Base-by-base conservation (phyloP, 495 filamentous ascomycete genomes). In the Halenospora varia region DNA sequence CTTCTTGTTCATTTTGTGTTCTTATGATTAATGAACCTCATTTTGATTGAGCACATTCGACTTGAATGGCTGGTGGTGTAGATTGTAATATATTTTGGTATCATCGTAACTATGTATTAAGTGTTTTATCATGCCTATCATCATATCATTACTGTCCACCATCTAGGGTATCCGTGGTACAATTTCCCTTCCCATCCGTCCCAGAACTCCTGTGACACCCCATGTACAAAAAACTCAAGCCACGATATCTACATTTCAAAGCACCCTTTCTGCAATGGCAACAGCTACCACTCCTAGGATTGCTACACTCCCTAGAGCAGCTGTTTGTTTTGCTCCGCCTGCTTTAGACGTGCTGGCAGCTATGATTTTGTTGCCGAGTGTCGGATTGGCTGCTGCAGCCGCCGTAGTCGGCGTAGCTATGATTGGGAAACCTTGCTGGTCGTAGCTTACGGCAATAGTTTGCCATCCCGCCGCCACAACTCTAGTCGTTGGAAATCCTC, bases 401-500 rank as follows among this genome's bases (percentile, higher is more conserved):
- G 57, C 17, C 10, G 54, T 48, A 15, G 35, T 52, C 42, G 49
- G 47, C 4, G 46, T 19, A 9, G 18, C 25, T 18, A 53, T 46
- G 29, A 51, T 54, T 44, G 26, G 26, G 23, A 64, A 64, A 19
- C 64, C 61, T 24, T 66, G 53, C 17, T 57, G 23, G 55, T 62
- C 40, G 26, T 61, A 66, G 23, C 50, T 61, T 24, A 55, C 57
- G 10, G 57, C 15, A 1, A 49, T 42, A 4, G 57, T 61, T n/a
- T 52, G 11, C 26, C 25, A 59, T 1, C 64, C 51, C 8, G 55
- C 49, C 9, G 19, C 22, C 2, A 61, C 13, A 8, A 51, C 55
- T 22, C 9, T 51, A 2, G 61, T 66, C 3, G 61, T 66, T 41
- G 57, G 50, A 51, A 63, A 63, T 52, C 61, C 64, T 11, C 26